A percentile compares a stretch with the other conserved stretches of the same genome.
These are phyloP conservation scores for Lachnellula cervina DNA, from an alignment of 2,329 filamentous ascomycete species.

Conservation along the genomic window DNA sequence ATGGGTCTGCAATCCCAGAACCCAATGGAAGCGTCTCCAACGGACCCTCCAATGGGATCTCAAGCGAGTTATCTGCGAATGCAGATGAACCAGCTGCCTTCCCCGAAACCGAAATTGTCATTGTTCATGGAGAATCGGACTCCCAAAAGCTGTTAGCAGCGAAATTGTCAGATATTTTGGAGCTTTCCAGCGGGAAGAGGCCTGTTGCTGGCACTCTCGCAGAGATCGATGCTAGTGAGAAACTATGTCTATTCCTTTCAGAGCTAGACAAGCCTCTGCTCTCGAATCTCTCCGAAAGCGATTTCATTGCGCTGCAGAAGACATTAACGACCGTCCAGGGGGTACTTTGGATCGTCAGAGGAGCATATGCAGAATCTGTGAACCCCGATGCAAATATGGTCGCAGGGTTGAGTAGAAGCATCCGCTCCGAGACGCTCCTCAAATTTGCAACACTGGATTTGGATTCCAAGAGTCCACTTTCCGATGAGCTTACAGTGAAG, in stretches of 20 bases:
- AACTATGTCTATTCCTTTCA: slow-evolving; percentile 42
- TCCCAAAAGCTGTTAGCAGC: slow-evolving; percentile 32
- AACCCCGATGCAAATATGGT: slow-evolving; percentile 27
- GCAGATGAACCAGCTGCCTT: slow-evolving; percentile 32
- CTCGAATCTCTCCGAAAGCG: slow-evolving; percentile 36
- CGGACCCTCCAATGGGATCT: background rate
- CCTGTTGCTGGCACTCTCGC: slow-evolving; percentile 33
- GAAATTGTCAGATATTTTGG: slow-evolving; percentile 32
- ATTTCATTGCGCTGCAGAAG: slow-evolving; percentile 40
- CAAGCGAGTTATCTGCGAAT: background rate
- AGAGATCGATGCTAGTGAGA: slow-evolving; percentile 25
- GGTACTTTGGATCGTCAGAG: slow-evolving; percentile 46
- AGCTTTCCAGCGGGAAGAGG: slow-evolving; percentile 32
- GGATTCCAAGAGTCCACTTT: slow-evolving; percentile 28
- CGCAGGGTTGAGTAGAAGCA: slow-evolving; percentile 26
- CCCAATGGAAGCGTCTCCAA: background rate
- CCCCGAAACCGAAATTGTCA: slow-evolving; percentile 30
- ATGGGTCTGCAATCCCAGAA: background rate
- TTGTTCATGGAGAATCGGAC: slow-evolving; percentile 19
- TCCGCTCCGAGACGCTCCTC: slow-evolving; percentile 25
- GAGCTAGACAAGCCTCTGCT: slow-evolving; percentile 37
- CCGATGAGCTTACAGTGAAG: slow-evolving; percentile 25
- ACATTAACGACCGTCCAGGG: slow-evolving; percentile 36
- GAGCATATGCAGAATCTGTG: slow-evolving; percentile 35
- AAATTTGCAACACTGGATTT: slow-evolving; percentile 28